Evolutionary conservation across 129 eudicot genomes (phyloP).

Genomic region (Lactuca sativa): DNA sequence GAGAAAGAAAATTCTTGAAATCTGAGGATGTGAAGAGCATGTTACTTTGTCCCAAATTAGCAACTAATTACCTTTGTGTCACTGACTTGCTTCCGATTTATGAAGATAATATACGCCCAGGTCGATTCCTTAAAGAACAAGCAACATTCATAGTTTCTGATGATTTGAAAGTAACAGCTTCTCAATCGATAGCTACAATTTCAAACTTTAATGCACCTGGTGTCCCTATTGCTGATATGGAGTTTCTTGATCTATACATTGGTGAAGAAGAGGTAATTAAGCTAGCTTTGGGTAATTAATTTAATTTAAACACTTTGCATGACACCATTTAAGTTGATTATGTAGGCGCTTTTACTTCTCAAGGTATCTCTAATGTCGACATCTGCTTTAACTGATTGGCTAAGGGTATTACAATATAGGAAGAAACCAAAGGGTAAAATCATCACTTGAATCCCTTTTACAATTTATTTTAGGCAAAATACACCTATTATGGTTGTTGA

Average conservation of each 20-base stretch:
- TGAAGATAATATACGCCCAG: not conserved
- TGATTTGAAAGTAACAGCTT: conserved; percentile 14
- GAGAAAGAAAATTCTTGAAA: conserved; percentile 7
- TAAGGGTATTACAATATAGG: not conserved
- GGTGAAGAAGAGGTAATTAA: not conserved
- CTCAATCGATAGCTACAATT: not conserved
- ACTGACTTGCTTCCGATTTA: not conserved
- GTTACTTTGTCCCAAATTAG: conserved; percentile 9
- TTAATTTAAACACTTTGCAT: not conserved
- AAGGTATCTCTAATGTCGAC: not conserved
- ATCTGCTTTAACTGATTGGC: not conserved
- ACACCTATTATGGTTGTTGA: not conserved
- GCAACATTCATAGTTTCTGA: conserved; percentile 21
- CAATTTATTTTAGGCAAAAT: not conserved
- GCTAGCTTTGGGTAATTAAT: not conserved
- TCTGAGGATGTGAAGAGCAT: conserved; percentile 18
- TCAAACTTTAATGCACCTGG: not conserved
- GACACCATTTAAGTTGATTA: not conserved
- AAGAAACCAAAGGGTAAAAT: not conserved
- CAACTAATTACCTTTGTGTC: not conserved
- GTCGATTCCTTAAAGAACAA: conserved; percentile 1
- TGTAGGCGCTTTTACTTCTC: not conserved
- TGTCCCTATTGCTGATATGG: conserved; percentile 14
- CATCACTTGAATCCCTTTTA: not conserved
- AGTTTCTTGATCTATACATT: conserved; percentile 15